Evolutionary conservation across 2,329 filamentous ascomycete genomes (phyloP).

Genomic region (Eutypella sp.): DNA sequence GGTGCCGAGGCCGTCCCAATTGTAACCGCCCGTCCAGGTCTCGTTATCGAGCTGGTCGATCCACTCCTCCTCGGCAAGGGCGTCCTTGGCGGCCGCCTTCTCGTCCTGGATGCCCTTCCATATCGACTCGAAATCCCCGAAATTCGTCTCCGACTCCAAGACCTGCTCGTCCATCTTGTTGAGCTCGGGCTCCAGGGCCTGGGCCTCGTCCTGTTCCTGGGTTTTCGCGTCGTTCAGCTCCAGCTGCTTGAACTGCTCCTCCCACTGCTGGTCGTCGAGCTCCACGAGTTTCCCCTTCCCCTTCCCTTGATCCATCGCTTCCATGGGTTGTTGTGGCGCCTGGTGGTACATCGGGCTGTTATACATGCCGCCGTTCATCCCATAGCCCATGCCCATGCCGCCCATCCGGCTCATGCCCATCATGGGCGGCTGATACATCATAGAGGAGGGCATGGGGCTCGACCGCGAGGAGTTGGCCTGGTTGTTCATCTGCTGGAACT

Average conservation of each 20-base stretch:
- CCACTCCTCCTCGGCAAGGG: slow-evolving; percentile 56
- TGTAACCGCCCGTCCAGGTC: slow-evolving; percentile 69
- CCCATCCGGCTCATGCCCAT: slow-evolving; percentile 48
- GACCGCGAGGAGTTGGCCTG: slow-evolving; percentile 46
- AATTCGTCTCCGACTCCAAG: slow-evolving; percentile 65
- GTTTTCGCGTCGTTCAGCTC: slow-evolving; percentile 38
- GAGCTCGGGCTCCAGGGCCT: slow-evolving; percentile 78
- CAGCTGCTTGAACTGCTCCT: slow-evolving; percentile 89
- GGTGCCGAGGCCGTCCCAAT: slow-evolving; percentile 52
- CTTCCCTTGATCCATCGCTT: slow-evolving; percentile 49
- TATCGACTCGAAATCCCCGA: slow-evolving; percentile 85
- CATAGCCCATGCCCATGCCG: slow-evolving; percentile 48
- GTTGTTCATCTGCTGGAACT: slow-evolving; percentile 72
- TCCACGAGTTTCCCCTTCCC: slow-evolving; percentile 93
- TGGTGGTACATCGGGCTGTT: slow-evolving; percentile 49
- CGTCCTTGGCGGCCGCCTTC: slow-evolving; percentile 63
- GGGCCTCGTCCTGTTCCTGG: slow-evolving; percentile 54
- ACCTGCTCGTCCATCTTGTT: slow-evolving; percentile 71
- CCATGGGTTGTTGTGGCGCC: slow-evolving; percentile 38
- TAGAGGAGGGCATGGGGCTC: slow-evolving; percentile 54
- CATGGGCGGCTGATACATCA: slow-evolving; percentile 54
- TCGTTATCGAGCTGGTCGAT: slow-evolving; percentile 69
- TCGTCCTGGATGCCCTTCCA: slow-evolving; percentile 80
- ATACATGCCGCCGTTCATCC: slow-evolving; percentile 53
- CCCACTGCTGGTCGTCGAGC: slow-evolving; percentile 90